These are phyloP conservation scores for Saccharomycopsis amapae DNA, from an alignment of 805 yeast genomes.

Conservation along the genomic window DNA sequence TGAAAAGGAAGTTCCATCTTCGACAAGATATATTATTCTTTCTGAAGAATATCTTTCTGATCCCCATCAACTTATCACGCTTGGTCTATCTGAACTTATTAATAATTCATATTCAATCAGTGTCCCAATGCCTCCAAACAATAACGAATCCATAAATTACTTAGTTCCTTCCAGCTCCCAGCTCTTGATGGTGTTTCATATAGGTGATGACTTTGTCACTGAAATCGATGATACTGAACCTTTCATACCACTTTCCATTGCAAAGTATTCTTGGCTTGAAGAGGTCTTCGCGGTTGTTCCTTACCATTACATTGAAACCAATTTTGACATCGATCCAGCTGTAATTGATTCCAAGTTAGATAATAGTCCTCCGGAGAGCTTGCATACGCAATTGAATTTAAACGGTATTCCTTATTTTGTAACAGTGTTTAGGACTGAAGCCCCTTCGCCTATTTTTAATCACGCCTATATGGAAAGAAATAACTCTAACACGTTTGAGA, in stretches of 20 bases:
- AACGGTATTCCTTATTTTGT: no score
- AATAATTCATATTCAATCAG: neutral
- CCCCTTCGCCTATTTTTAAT: no score
- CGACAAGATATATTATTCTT: no score
- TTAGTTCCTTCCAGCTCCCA: neutral
- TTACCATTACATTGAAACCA: neutral
- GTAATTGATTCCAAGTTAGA: neutral
- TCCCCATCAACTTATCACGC: neutral
- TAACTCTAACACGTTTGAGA: neutral
- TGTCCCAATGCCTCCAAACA: neutral
- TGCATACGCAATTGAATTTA: no score
- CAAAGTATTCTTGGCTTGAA: neutral
- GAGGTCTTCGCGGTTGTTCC: neutral
- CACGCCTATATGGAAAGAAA: no score
- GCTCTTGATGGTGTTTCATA: neutral
- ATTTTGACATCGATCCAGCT: neutral
- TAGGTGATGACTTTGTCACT: neutral
- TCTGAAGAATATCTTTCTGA: no score
- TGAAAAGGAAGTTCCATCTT: no score
- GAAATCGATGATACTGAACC: neutral
- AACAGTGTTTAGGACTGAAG: no score
- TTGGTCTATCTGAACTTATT: conserved; percentile 3
- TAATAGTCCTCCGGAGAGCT: neutral
- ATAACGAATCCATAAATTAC: neutral
- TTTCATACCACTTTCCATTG: neutral